Evolutionary conservation across 352 stramenopile species (phyloP), one percentile per base, ranked within the genome.

Genomic region (Globisporangium paroecandrum): DNA sequence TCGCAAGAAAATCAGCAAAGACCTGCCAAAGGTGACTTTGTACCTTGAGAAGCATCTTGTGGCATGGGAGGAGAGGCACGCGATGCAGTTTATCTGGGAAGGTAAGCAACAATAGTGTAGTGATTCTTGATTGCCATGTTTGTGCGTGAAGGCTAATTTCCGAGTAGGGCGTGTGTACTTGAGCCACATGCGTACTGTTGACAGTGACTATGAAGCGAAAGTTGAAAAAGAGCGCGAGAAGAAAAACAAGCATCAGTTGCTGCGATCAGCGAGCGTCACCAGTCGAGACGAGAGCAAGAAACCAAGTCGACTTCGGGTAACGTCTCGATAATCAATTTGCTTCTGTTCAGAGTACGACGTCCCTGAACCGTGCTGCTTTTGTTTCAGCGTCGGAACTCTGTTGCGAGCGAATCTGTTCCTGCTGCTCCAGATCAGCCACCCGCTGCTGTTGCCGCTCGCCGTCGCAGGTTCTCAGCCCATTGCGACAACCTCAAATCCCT

Each of bases 21-120:
- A 85, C 22, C 54, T 87, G 38, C 79, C 79, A 10, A 81, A 79
- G 65, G 62, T 78, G 27, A 87, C 77, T 1, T 68, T 65, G 27
- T 73, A 80, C 27, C 61, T 87, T 1, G 53, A 71, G 25, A 75
- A 80, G 25, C 70, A 74, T 25, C 77, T 87, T 57, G 66, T 54
- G 0, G 73, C 70, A 53, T 87, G 77, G 77, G 70, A 87, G 55
- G 65, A 72, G 18, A 74, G 76, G 24, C 69, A 77, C 25, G 67
- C 64, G 4, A 54, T 77, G 13, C 25, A 61, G 12, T 85, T 87
- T 47, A 22, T 73, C 46, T 79, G 73, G 68, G 78, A 79, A 60
- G 79, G 78, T 84, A 74, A n/a, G 12, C 7, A 9, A 24, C 43
- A 51, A 51, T 2, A 22, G 18, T 4, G 24, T 51, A 38, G 32